Evolutionary conservation across 805 yeast species (phyloP).

Genomic region (Lipomyces sp.): DNA sequence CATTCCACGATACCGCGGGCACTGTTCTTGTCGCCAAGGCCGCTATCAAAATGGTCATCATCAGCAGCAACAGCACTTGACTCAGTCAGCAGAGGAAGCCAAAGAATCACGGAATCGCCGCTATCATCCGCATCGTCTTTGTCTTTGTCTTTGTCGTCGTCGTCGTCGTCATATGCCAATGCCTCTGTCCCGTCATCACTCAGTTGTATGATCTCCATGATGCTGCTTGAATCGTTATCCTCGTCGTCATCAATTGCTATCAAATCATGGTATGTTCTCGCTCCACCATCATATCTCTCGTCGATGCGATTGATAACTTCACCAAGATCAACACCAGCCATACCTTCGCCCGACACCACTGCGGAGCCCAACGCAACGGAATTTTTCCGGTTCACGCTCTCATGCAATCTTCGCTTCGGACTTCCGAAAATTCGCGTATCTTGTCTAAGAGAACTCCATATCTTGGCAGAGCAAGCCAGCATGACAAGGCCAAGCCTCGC

Average conservation of each 20-base stretch:
- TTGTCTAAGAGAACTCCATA: conserved; percentile 10
- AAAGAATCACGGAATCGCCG: background rate
- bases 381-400: no score
- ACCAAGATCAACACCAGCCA: conserved; percentile 2
- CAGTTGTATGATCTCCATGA: no score
- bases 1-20: no score
- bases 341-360: background rate
- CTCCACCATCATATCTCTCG: background rate
- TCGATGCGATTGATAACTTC: conserved; percentile 1
- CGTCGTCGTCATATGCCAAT: no score
- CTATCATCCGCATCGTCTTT: no score
- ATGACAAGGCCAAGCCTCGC: conserved; percentile 16
- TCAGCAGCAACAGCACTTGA: conserved; percentile 1
- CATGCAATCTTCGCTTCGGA: background rate
- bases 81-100: background rate
- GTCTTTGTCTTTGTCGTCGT: no score
- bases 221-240: background rate
- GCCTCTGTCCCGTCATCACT: no score
- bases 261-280: background rate
- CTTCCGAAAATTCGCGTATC: conserved; percentile 8
- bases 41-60: background rate
- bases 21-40: background rate
- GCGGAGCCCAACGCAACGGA: background rate
- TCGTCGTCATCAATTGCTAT: background rate
- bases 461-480: conserved; percentile 12